A percentile compares a stretch with the other conserved stretches of the same genome.
Conservation (phyloP, 2,329 filamentous ascomycete genomes). For the Furcasterigmium furcatum region DNA sequence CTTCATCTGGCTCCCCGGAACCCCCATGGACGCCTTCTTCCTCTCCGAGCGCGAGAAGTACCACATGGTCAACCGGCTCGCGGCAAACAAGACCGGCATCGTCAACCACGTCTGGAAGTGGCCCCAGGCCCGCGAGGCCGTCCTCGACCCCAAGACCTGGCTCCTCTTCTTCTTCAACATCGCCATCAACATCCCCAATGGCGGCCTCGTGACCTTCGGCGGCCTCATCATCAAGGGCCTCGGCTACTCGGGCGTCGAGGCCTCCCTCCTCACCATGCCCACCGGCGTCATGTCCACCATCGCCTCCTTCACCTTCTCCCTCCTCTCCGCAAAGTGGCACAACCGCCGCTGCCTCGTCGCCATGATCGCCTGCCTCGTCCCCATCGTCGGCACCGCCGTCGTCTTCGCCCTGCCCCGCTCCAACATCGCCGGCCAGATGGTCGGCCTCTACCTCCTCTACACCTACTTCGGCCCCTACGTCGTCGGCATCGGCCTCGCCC, state of each 20-base stretch:
- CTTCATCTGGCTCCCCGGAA: slow-evolving; percentile 59
- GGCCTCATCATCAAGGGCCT: slow-evolving; percentile 73
- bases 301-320: too few species aligned
- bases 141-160: slow-evolving; percentile 65
- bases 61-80: slow-evolving; percentile 58
- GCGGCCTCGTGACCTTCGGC: slow-evolving; percentile 69
- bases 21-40: slow-evolving; percentile 68
- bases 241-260: slow-evolving; percentile 62
- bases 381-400: slow-evolving; percentile 36
- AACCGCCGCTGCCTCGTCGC: too few species aligned
- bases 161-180: slow-evolving; percentile 64
- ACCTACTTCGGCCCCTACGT: slow-evolving; percentile 37
- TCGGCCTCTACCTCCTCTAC: slow-evolving; percentile 40
- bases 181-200: slow-evolving; percentile 71
- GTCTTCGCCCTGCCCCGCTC: slow-evolving; percentile 30
- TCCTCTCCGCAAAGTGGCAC: too few species aligned
- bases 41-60: slow-evolving; percentile 64
- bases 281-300: slow-evolving; percentile 50
- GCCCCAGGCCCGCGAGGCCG: slow-evolving; percentile 44
- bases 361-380: slow-evolving; percentile 11
- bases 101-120: slow-evolving; percentile 50
- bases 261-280: slow-evolving; percentile 73
- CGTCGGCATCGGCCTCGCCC: slow-evolving; percentile 36
- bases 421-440: slow-evolving; percentile 31
- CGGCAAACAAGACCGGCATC: slow-evolving; percentile 58